Evolutionary conservation across 164 flowering plant genomes (phyloP).

Genomic region (Aristolochia fimbriata): DNA sequence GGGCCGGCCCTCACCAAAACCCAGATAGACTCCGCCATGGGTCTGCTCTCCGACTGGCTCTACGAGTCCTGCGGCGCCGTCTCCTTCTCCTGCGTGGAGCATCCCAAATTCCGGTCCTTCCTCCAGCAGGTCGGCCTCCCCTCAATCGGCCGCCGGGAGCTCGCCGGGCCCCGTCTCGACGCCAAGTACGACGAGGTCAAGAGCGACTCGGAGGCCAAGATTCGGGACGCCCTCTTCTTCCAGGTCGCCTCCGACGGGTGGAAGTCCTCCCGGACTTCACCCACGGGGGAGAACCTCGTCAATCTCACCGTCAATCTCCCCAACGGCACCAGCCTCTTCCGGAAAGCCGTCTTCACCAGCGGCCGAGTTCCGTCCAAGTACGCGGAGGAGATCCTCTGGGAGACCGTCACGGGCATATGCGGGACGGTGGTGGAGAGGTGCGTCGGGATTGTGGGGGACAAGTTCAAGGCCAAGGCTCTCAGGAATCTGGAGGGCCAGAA

Average conservation of each 20-base stretch:
- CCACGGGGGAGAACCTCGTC: slow-evolving; percentile 45
- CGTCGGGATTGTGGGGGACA: slow-evolving; percentile 78
- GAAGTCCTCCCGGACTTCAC: slow-evolving; percentile 24
- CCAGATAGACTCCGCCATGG: slow-evolving; percentile 62
- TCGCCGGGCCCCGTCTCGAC: slow-evolving; percentile 54
- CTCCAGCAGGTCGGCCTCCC: slow-evolving; percentile 82
- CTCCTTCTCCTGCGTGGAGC: slow-evolving; percentile 73
- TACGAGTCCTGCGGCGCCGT: slow-evolving; percentile 85
- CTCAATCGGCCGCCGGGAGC: slow-evolving; percentile 40
- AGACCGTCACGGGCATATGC: slow-evolving; percentile 47
- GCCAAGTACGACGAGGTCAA: slow-evolving; percentile 55
- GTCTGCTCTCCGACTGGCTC: slow-evolving; percentile 80
- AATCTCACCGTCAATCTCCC: slow-evolving; percentile 83
- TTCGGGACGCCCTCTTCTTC: slow-evolving; percentile 85
- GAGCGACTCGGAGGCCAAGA: slow-evolving; percentile 61
- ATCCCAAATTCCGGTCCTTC: slow-evolving; percentile 82
- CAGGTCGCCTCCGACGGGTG: slow-evolving; percentile 86
- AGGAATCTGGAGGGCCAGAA: slow-evolving; percentile 68
- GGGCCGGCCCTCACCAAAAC: slow-evolving; percentile 56
- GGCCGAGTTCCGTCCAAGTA: slow-evolving; percentile 54
- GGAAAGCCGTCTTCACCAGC: slow-evolving; percentile 57
- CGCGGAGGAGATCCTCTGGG: slow-evolving; percentile 87
- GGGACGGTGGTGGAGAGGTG: slow-evolving; percentile 53
- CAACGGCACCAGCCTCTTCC: slow-evolving; percentile 78
- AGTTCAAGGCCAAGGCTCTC: slow-evolving; percentile 66